Base-by-base conservation (phyloP, 148 eudicot species). In the Rhododendron ovatum region DNA sequence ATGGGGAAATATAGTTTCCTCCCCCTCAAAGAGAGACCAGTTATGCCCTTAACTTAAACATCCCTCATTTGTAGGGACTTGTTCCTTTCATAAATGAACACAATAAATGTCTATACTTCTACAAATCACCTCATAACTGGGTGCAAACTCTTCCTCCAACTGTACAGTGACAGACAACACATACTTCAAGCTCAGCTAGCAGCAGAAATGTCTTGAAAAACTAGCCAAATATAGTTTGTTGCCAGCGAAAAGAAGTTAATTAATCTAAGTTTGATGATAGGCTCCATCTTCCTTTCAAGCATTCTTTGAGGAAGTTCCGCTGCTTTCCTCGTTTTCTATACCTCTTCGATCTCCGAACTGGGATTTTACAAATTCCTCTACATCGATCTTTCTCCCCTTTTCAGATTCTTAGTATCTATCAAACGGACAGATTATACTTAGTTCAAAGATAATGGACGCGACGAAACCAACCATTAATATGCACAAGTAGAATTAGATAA, bases 321-420 rank as follows among this genome's bases (percentile, higher is more conserved):
- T 87, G 86, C 81, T 88, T 51, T 87, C 91, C 51, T 93, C 95
- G 1, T 41, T 39, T 39, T 39, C 41, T 39, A 45, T 80, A 1
- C 89, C 88, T 30, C 84, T 87, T 61, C 47, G 71, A 57, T 87
- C 92, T 82, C 55, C 83, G 11, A 41, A 83, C 77, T 84, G 77
- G 17, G 76, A 77, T 28, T 89, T 93, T 67, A 83, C 80, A 92
- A 91, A 88, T 83, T 87, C 84, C 15, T 89, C 93, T 71, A 83
- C 59, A 48, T 83, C 87, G 1, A 41, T 41, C 43, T 86, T 92
- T 90, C 90, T 92, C 93, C 43, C 96, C 95, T 85, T 81, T 89
- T 30, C 95, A 85, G 39, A 97, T 90, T 83, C 87, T 88, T 33
- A 97, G 86, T 37, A 97, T 85, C 98, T 95, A 88, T 45, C 76